phyloP scores from a whole-genome alignment of 2,329 filamentous ascomycete genomes.

The Aurifilum marmelostoma region DNA sequence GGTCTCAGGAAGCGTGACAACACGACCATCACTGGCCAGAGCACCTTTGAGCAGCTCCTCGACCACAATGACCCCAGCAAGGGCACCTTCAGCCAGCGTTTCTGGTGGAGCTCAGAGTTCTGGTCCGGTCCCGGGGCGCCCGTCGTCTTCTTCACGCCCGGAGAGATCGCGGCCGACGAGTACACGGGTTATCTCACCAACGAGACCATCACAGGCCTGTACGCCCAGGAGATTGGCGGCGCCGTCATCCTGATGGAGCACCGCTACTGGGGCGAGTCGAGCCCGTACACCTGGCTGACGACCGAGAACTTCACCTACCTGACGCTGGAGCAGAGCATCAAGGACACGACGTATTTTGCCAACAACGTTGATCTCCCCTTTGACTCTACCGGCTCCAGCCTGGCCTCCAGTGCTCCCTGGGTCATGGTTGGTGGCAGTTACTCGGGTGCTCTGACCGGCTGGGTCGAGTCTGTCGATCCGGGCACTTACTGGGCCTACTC shows the following conservation, averaged over 20 bases:
- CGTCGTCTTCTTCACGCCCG: conserved; percentile 46
- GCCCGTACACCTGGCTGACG: conserved; percentile 41
- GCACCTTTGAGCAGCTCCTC: conserved; percentile 45
- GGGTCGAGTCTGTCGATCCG: conserved; percentile 53
- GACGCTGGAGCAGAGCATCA: conserved; percentile 46
- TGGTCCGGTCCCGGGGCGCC: conserved; percentile 47
- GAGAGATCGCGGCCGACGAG: conserved; percentile 41
- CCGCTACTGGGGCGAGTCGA: conserved; percentile 48
- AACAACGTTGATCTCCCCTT: conserved; percentile 53
- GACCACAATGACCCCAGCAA: conserved; percentile 45
- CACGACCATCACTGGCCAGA: conserved; percentile 34
- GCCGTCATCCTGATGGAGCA: conserved; percentile 48
- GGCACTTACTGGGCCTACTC: conserved; percentile 65
- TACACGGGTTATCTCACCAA: conserved; percentile 50
- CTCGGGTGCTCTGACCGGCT: conserved; percentile 57
- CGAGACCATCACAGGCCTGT: conserved; percentile 42
- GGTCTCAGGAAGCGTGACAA: conserved; percentile 23
- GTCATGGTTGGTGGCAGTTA: conserved; percentile 59
- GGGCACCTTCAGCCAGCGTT: conserved; percentile 47
- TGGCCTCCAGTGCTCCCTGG: conserved; percentile 56
- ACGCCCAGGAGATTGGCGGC: conserved; percentile 45
- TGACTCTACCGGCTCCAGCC: conserved; percentile 48
- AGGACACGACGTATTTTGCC: conserved; percentile 47
- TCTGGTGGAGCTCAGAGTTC: conserved; percentile 45
- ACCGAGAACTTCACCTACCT: conserved; percentile 44